Evolutionary conservation across 202 grass and related monocot species (phyloP).

Genomic region (Miscanthus sacchariflorus): DNA sequence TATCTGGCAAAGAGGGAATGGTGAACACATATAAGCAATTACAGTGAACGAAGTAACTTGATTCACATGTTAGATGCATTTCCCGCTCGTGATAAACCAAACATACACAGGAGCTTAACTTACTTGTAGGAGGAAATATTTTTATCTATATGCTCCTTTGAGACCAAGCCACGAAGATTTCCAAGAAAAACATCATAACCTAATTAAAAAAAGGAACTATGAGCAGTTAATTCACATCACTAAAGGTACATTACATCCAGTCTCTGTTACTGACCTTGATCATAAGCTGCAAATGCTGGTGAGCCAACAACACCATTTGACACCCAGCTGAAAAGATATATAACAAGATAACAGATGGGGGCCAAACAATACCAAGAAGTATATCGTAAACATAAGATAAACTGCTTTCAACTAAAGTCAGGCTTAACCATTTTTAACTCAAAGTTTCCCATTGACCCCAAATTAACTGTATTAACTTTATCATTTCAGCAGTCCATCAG

Average conservation of each 20-base stretch:
- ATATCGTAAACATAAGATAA: not conserved
- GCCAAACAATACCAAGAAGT: constrained; percentile 4
- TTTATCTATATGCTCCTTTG: constrained; percentile 85
- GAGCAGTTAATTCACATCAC: constrained; percentile 23
- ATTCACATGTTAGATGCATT: not conserved
- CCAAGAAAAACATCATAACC: constrained; percentile 99
- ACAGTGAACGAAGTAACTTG: constrained; percentile 4
- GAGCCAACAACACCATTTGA: constrained; percentile 98
- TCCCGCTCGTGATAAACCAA: constrained; percentile 3
- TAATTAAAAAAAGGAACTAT: constrained; percentile 39
- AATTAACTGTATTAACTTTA: not conserved
- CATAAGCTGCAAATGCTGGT: constrained; percentile 95
- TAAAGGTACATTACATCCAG: constrained; percentile 18
- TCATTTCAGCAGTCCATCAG: not conserved
- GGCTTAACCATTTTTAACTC: not conserved
- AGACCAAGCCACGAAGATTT: constrained; percentile 93
- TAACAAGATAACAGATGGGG: constrained; percentile 21
- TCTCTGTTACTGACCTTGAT: constrained; percentile 79
- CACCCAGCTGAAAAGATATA: constrained; percentile 72
- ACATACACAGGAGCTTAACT: constrained; percentile 32
- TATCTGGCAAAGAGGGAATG: constrained; percentile 54
- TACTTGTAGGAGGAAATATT: constrained; percentile 94
- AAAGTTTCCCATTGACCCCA: not conserved
- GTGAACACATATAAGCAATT: constrained; percentile 2
- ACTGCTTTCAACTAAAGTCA: not conserved